A percentile compares a stretch with the other conserved stretches of the same genome.
Evolutionary conservation across 2,329 filamentous ascomycete species (phyloP).

Genomic region (Fusarium coffeatum): DNA sequence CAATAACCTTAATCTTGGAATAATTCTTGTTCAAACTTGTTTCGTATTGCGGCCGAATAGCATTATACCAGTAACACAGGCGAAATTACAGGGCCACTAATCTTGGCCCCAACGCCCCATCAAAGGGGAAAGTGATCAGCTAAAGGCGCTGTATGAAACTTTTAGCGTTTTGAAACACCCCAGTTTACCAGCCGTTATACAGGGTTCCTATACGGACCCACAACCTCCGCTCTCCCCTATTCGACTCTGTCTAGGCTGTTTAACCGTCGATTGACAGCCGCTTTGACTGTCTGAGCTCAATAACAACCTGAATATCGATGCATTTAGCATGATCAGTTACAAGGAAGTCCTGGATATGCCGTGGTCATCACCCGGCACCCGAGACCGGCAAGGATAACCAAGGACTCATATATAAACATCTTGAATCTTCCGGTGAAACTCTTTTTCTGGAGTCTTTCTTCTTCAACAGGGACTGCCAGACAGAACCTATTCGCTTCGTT

Average conservation of each 20-base stretch:
- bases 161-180: slow-evolving; percentile 25
- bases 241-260: slow-evolving; percentile 2
- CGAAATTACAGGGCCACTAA: slow-evolving; percentile 15
- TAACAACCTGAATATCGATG: neutral
- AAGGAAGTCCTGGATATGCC: neutral
- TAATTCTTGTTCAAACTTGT: slow-evolving; percentile 3
- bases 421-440: neutral
- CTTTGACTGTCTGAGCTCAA: slow-evolving; percentile 4
- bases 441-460: neutral
- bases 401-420: slow-evolving; percentile 2
- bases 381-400: neutral
- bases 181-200: neutral
- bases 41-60: neutral
- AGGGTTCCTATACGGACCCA: slow-evolving; percentile 16
- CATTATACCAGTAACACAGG: neutral
- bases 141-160: slow-evolving; percentile 11
- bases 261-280: neutral
- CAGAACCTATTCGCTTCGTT: slow-evolving; percentile 16
- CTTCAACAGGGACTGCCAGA: slow-evolving; percentile 23
- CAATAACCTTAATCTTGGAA: slow-evolving; percentile 1
- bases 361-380: neutral
- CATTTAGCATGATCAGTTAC: neutral
- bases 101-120: neutral
- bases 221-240: slow-evolving; percentile 17
- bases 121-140: slow-evolving; percentile 16